Evolutionary conservation across 805 yeast genomes (phyloP).

Genomic region (Spencermartinsiella europaea): DNA sequence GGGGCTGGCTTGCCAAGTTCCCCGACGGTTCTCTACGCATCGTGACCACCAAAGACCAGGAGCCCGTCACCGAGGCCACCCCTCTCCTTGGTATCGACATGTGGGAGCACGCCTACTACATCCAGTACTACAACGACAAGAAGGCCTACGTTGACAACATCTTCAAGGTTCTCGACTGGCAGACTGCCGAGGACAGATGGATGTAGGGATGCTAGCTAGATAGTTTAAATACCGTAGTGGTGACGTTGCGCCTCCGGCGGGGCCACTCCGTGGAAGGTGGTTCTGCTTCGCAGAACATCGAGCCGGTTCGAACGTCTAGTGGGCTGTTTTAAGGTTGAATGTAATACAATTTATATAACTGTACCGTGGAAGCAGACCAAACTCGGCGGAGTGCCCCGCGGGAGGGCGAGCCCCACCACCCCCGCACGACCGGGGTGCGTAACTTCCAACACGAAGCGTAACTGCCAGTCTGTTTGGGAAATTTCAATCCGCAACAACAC

Average conservation of each 20-base stretch:
- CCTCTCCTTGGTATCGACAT: slow-evolving; percentile 86
- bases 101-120: slow-evolving; percentile 93
- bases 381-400: too few relatives aligned
- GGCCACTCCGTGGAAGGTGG: too few relatives aligned
- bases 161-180: slow-evolving; percentile 91
- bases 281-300: too few relatives aligned
- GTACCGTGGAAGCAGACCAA: too few relatives aligned
- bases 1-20: slow-evolving; percentile 86
- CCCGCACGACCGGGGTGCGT: too few relatives aligned
- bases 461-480: not conserved
- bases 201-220: too few relatives aligned
- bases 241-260: too few relatives aligned
- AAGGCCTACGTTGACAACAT: slow-evolving; percentile 84
- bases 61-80: slow-evolving; percentile 63
- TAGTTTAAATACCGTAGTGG: too few relatives aligned
- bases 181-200: slow-evolving; percentile 67
- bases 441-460: not conserved
- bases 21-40: slow-evolving; percentile 66
- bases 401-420: too few relatives aligned
- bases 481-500: not conserved
- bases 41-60: slow-evolving; percentile 77
- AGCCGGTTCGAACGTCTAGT: too few relatives aligned
- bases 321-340: too few relatives aligned
- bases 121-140: slow-evolving; percentile 86
- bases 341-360: too few relatives aligned